Evolutionary conservation across 2,329 filamentous ascomycete genomes (phyloP).

Genomic region (Hysterium pulicare): DNA sequence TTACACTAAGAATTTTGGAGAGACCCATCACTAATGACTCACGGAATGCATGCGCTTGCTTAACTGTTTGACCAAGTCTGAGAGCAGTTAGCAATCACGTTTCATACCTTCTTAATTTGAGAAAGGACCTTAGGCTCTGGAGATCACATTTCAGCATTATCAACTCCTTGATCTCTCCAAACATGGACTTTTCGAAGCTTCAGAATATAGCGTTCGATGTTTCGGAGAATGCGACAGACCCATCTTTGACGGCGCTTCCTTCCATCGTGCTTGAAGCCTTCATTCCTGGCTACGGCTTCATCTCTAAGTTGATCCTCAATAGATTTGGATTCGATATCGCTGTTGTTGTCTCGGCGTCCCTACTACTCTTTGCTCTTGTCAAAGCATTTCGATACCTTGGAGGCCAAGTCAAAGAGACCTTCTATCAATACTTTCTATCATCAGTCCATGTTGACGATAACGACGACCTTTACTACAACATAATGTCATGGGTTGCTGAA

Average conservation of each 20-base stretch:
- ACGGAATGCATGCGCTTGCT: no score
- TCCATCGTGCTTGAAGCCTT: slow-evolving; percentile 48
- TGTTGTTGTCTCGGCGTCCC: slow-evolving; percentile 42
- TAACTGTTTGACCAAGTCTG: no score
- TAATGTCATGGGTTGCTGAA: slow-evolving; percentile 44
- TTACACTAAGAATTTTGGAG: no score
- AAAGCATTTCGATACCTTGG: slow-evolving; percentile 39
- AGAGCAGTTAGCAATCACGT: no score
- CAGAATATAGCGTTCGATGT: slow-evolving; percentile 14
- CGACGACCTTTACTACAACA: slow-evolving; percentile 42
- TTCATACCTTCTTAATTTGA: no score
- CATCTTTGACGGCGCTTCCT: slow-evolving; percentile 35
- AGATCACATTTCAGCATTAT: no score
- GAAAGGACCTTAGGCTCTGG: no score
- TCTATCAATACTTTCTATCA: slow-evolving; percentile 40
- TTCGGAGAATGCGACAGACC: slow-evolving; percentile 13
- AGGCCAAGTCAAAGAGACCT: slow-evolving; percentile 23
- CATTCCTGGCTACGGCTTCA: slow-evolving; percentile 50
- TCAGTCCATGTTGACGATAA: slow-evolving; percentile 43
- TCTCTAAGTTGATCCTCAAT: slow-evolving; percentile 43
- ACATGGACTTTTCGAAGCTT: slow-evolving; percentile 24
- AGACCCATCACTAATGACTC: no score
- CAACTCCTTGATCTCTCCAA: no score
- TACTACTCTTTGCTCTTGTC: slow-evolving; percentile 41
- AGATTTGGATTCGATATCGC: slow-evolving; percentile 48